Evolutionary conservation across 2,329 filamentous ascomycete species (phyloP), one percentile per base, ranked within the genome.

Genomic region (Stachybotrys echinatus): DNA sequence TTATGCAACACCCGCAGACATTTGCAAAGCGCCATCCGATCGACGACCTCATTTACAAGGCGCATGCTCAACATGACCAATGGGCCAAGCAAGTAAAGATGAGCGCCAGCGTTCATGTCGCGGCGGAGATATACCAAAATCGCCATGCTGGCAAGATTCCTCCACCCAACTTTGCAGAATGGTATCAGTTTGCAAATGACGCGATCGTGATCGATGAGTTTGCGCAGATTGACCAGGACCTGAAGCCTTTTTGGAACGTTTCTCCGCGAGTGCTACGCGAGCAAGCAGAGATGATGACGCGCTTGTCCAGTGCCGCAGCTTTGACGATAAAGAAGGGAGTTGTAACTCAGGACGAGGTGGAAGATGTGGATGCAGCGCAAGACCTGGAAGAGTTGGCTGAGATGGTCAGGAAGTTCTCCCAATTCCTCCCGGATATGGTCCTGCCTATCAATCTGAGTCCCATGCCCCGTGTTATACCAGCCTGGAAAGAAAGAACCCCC

Each of bases 131-230:
- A 49, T 83, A 83, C 57, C 69, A 70, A 45, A 72, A 78, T 45
- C 71, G 74, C 5, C 73, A 82, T 51, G 58, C 87, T 58, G 81
- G 83, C 14, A 80, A 89, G 52, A 73, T 82, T 23, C 90, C 91
- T 17, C 91, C 91, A 12, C 88, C 85, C 1, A 80, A 87, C 51
- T 96, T 95, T 59, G 87, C 91, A 59, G 83, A 84, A 56, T 96
- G 91, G 91, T 95, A 86, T 62, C 77, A 85, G 19, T 90, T 88
- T 60, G 89, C 90, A 5, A 80, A 79, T 53, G 73, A 79, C n/a
- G 87, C 91, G 0, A 73, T 81, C 48, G 73, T 95, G 47, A 83
- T 94, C 49, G 91, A 96, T 59, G 83, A 88, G 54, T 96, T 89
- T 57, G 84, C 88, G 56, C 88, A 87, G 45, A 90, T 95, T 49